These are phyloP conservation scores for Echria macrotheca DNA, from an alignment of 495 filamentous ascomycete species.

Conservation along the genomic window DNA sequence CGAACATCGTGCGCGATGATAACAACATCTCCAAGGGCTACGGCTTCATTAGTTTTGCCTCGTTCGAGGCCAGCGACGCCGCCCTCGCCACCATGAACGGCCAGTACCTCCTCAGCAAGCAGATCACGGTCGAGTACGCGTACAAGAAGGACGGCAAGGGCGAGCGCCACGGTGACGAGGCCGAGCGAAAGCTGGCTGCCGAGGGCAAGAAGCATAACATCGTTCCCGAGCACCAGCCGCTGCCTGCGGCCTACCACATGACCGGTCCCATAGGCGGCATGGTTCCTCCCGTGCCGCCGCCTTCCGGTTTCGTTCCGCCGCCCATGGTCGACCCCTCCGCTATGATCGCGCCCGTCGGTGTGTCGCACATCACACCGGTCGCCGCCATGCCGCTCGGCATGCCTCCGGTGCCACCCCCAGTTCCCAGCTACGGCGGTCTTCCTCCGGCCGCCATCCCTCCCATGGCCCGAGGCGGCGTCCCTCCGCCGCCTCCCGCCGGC, in stretches of 20 bases:
- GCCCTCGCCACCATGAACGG: slow-evolving; percentile 92
- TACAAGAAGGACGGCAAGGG: slow-evolving; percentile 99
- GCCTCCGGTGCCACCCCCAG: slow-evolving; percentile 23
- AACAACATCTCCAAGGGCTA: slow-evolving; percentile 90
- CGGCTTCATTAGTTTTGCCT: slow-evolving; percentile 90
- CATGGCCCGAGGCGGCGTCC: slow-evolving; percentile 23
- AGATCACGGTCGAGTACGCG: slow-evolving; percentile 92
- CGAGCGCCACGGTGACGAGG: slow-evolving; percentile 90
- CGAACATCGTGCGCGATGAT: slow-evolving; percentile 93
- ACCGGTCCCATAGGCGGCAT: slow-evolving; percentile 17
- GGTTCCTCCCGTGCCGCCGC: too few relatives aligned
- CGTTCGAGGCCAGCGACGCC: slow-evolving; percentile 91
- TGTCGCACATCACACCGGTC: slow-evolving; percentile 2
- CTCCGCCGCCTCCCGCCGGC: slow-evolving; percentile 24
- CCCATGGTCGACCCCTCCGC: slow-evolving; percentile 8
- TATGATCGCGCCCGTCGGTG: slow-evolving; percentile 3
- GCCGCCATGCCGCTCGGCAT: slow-evolving; percentile 20
- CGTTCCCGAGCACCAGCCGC: slow-evolving; percentile 60
- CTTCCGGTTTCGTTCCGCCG: slow-evolving; percentile 11
- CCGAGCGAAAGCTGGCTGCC: slow-evolving; percentile 85
- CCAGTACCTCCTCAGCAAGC: slow-evolving; percentile 95
- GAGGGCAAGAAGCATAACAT: slow-evolving; percentile 95
- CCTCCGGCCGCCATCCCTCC: slow-evolving; percentile 34
- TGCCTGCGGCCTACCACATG: slow-evolving; percentile 51
- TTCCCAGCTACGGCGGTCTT: slow-evolving; percentile 30